Percentiles rank a stretch among this genome's conserved stretches.
These are phyloP conservation scores for Mortierella sp. DNA, from an alignment of 371 early-diverging fungal species.

Conservation along the genomic window DNA sequence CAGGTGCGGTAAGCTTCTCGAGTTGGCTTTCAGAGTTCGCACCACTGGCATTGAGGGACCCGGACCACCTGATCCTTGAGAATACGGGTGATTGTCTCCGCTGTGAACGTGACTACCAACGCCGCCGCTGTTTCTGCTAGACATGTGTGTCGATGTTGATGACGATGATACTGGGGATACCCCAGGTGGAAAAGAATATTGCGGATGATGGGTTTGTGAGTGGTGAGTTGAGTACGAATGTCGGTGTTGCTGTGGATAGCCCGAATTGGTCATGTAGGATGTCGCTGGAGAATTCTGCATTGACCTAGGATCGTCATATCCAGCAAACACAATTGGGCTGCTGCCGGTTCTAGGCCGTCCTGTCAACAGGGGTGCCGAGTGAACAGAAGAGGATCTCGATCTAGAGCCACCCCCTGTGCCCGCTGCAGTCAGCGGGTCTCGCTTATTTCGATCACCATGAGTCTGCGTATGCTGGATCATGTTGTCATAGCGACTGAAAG, in stretches of 20 bases:
- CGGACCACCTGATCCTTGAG: conserved; percentile 4
- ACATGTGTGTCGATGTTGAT: conserved; percentile 2
- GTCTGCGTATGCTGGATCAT: conserved; percentile 75
- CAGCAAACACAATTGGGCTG: conserved; percentile 37
- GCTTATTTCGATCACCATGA: conserved; percentile 55
- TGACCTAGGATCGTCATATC: conserved; percentile 17
- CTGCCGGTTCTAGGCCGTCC: conserved; percentile 41
- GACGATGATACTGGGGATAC: conserved; percentile 10
- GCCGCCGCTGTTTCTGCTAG: not conserved
- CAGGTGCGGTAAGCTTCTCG: conserved; percentile 43
- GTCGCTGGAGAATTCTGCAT: conserved; percentile 21
- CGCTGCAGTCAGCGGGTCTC: conserved; percentile 28
- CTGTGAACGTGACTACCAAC: conserved; percentile 1
- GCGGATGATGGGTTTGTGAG: conserved; percentile 7
- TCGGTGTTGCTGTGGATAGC: conserved; percentile 12
- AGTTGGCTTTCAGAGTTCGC: conserved; percentile 43
- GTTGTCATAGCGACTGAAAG: conserved; percentile 70
- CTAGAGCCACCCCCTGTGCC: conserved; percentile 4
- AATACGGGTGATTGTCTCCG: conserved; percentile 10
- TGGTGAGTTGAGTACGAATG: conserved; percentile 16
- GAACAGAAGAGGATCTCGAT: conserved; percentile 39
- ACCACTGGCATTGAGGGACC: conserved; percentile 5
- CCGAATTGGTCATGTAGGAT: conserved; percentile 6
- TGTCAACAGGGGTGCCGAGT: conserved; percentile 29
- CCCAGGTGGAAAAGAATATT: conserved; percentile 23